phyloP scores from a whole-genome alignment of 225 moss, liverwort and hornwort species.

The Thuidium tamariscinum region DNA sequence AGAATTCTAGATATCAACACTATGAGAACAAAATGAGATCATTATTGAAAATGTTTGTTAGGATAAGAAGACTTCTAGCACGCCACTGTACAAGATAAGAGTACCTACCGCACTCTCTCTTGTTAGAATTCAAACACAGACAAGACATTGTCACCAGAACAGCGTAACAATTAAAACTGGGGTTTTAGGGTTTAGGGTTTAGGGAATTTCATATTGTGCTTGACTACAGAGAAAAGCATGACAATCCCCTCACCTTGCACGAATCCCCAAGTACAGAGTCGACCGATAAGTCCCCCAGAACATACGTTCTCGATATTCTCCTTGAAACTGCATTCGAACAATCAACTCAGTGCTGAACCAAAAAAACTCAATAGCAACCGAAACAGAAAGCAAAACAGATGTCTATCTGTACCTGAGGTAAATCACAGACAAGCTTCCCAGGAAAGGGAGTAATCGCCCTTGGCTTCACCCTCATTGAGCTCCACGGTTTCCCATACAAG shows the following conservation, averaged over 20 bases:
- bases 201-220: not conserved
- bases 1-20: not conserved
- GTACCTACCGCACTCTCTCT: not conserved
- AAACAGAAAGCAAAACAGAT: not conserved
- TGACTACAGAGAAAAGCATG: not conserved
- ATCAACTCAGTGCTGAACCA: not conserved
- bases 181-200: not conserved
- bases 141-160: not conserved
- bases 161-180: not conserved
- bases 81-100: not conserved
- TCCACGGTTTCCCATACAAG: not conserved
- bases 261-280: slow-evolving; percentile 81
- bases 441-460: not conserved
- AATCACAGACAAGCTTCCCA: not conserved
- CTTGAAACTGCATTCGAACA: slow-evolving; percentile 52
- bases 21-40: not conserved
- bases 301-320: slow-evolving; percentile 66
- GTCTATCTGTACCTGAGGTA: not conserved
- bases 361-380: not conserved
- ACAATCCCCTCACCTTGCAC: slow-evolving; percentile 47
- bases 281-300: slow-evolving; percentile 95
- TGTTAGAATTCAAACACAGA: not conserved
- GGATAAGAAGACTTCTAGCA: not conserved
- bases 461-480: not conserved
- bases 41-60: not conserved